Percentiles rank a stretch among this genome's conserved stretches.
These are phyloP conservation scores for Canna indica DNA, from an alignment of 176 grass and related monocot species.

Conservation along the genomic window DNA sequence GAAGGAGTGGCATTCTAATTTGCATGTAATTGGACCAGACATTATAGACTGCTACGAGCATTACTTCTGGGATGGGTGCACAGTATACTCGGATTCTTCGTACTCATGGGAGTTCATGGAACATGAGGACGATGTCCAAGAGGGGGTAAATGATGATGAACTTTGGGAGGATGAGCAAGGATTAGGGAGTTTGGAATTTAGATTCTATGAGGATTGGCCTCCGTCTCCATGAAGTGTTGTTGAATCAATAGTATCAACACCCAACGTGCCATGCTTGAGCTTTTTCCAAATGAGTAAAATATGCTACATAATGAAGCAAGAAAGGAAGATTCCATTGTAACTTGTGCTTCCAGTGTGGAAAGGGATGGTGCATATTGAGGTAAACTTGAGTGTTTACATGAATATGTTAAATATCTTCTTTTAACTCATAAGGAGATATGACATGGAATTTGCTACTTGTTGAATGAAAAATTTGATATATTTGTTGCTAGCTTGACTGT, in stretches of 20 bases:
- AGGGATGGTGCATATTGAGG: neutral
- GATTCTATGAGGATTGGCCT: slow-evolving; percentile 93
- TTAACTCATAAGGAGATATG: slow-evolving; percentile 1
- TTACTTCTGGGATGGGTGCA: slow-evolving; percentile 78
- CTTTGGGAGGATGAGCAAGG: slow-evolving; percentile 72
- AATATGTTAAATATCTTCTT: neutral
- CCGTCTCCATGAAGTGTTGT: slow-evolving; percentile 53
- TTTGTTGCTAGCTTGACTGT: neutral
- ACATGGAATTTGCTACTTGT: neutral
- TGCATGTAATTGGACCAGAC: slow-evolving; percentile 62
- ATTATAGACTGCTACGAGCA: slow-evolving; percentile 83
- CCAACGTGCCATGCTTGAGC: too few relatives aligned
- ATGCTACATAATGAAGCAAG: too few relatives aligned
- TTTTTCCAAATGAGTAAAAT: too few relatives aligned
- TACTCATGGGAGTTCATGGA: slow-evolving; percentile 94
- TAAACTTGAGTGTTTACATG: neutral
- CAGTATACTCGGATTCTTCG: slow-evolving; percentile 59
- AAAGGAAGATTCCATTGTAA: too few relatives aligned
- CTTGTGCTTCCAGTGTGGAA: too few relatives aligned
- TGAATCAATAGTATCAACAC: too few relatives aligned
- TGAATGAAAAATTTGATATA: neutral
- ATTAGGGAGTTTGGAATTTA: slow-evolving; percentile 59
- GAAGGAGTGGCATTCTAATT: slow-evolving; percentile 40
- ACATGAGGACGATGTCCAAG: slow-evolving; percentile 36
- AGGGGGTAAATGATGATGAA: slow-evolving; percentile 53